Base-by-base conservation (phyloP, 2,329 filamentous ascomycete genomes). In the Capronia epimyces region DNA sequence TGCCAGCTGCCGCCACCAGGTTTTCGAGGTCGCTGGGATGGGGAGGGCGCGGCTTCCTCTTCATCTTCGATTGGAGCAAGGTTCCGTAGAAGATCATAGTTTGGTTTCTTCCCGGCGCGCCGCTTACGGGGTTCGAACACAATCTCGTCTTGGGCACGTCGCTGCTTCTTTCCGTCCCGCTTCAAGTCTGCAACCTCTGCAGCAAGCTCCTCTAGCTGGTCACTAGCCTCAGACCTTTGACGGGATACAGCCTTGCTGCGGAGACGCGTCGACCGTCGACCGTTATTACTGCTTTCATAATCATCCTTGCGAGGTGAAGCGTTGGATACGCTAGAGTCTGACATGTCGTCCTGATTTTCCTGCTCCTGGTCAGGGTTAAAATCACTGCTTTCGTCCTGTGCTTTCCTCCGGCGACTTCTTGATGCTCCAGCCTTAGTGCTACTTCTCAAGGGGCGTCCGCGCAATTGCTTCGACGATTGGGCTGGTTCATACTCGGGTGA, bases 21-120 rank as follows among this genome's bases (percentile, higher is more conserved):
- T 21, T 74, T 78, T 25, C 77, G 81, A 27, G 82, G 80, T 54
- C 81, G 80, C 50, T 84, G 83, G 18, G 82, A 80, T 31, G 86
- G 82, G 2, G 86, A 85, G 6, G 87, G 80, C 4, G 79, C 80
- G 50, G 82, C 81, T 42, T 83, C 80, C 40, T 80, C 84, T 43
- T 89, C 83, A 46, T 84, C 85, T 59, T 95, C 89, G n/a, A 84
- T 78, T 1, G 87, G 78, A 34, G 83, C 53, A 18, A 60, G 47
- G 29, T 52, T 58, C 5, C 59, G 47, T 16, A 61, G 48, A 10
- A 61, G 43, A 43, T 61, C 53, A 40, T 61, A 61, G 42, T 61
- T 60, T 3, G 56, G 56, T 31, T 61, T 60, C 32, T 53, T 58
- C 7, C 49, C 58, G 21, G 42, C 50, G 27, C 58, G 50, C 41